Conservation (phyloP, 106 monocot species). For the Xerophyta viscosa region DNA sequence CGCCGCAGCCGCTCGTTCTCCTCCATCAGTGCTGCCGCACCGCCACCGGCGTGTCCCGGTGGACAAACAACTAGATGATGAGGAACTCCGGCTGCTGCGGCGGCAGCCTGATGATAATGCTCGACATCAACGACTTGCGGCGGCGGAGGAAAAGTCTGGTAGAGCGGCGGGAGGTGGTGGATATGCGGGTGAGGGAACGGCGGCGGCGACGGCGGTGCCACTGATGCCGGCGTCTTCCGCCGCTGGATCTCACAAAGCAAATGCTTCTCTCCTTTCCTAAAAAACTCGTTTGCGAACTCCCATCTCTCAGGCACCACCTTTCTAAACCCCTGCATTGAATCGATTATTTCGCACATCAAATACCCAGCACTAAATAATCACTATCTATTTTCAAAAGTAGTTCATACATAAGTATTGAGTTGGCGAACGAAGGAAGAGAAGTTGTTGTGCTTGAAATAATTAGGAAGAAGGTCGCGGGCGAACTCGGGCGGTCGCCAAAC, state of each 20-base stretch:
- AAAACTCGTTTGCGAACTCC: constrained; percentile 90
- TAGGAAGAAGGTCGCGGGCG: constrained; percentile 78
- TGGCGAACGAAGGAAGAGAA: constrained; percentile 95
- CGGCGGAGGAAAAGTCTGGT: constrained; percentile 1
- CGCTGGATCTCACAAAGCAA: constrained; percentile 66
- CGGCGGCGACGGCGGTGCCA: not conserved
- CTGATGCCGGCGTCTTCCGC: constrained; percentile 30
- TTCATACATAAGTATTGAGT: constrained; percentile 73
- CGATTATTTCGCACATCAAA: not conserved
- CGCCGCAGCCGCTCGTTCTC: constrained; percentile 79
- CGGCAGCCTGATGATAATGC: not conserved
- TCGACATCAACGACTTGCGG: not conserved
- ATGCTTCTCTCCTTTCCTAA: constrained; percentile 66
- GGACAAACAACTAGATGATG: not conserved
- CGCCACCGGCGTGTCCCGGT: not conserved
- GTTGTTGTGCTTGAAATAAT: constrained; percentile 89
- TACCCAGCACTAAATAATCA: not conserved
- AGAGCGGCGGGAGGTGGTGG: not conserved
- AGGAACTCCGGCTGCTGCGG: not conserved
- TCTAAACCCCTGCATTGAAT: constrained; percentile 56
- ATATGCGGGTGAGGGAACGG: not conserved
- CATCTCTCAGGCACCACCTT: constrained; percentile 79
- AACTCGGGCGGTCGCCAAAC: constrained; percentile 90
- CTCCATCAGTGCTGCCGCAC: constrained; percentile 38
- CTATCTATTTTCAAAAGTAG: not conserved